Evolutionary conservation across 2,329 filamentous ascomycete species (phyloP).

Genomic region (Ceratocystis eucalypticola): DNA sequence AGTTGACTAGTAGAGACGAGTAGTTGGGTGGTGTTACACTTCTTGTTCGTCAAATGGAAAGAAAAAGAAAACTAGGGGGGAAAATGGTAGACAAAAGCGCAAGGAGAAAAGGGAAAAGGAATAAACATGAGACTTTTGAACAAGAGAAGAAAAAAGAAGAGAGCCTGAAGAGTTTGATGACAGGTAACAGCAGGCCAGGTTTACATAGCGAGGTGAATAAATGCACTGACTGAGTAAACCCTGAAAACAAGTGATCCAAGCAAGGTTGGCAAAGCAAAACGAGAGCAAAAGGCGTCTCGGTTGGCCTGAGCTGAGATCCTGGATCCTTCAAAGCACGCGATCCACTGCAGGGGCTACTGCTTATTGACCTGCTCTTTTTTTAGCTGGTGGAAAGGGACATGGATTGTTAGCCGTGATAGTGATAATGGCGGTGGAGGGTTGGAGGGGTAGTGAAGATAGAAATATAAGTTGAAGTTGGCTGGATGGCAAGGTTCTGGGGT

Average conservation of each 20-base stretch:
- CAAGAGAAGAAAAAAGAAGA: conserved; percentile 5
- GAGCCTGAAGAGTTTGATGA: conserved; percentile 7
- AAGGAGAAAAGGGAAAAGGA: conserved; percentile 9
- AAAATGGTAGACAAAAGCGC: not conserved
- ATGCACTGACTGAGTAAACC: conserved; percentile 10
- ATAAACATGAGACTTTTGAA: conserved; percentile 13
- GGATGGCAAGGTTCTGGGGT: not conserved
- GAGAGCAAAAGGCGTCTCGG: conserved; percentile 9
- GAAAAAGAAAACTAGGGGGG: not conserved
- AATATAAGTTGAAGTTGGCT: not conserved
- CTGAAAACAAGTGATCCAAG: conserved; percentile 12
- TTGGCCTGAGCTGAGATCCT: conserved; percentile 14
- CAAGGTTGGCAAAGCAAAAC: conserved; percentile 1
- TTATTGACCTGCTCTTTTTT: not conserved
- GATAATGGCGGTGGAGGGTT: not conserved
- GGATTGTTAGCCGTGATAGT: not conserved
- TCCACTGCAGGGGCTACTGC: conserved; percentile 9
- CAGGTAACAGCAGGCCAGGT: conserved; percentile 9
- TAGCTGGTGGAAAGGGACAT: not conserved
- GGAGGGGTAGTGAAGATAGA: not conserved
- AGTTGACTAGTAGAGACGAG: not conserved
- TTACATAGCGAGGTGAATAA: conserved; percentile 6
- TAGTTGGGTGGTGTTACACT: conserved; percentile 3
- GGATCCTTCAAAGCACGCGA: conserved; percentile 17
- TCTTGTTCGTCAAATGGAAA: not conserved